Conservation (phyloP, 2,329 filamentous ascomycete species). For the Dichotomopilus funicola region DNA sequence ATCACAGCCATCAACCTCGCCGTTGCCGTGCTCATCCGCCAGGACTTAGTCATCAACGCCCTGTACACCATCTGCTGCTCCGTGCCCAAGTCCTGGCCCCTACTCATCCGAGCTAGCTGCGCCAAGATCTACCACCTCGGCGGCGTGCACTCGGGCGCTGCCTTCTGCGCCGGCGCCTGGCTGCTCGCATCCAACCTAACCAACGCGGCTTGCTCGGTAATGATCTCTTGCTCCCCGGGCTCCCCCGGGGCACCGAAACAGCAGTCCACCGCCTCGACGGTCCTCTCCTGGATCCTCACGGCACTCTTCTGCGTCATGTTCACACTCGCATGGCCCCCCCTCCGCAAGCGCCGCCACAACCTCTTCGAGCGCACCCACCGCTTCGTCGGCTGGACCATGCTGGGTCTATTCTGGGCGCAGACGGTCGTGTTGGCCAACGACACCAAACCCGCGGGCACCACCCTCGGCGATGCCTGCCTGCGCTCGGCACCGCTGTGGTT, state of each 20-base stretch:
- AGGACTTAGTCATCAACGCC: constrained; percentile 47
- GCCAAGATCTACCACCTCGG: constrained; percentile 50
- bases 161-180: constrained; percentile 43
- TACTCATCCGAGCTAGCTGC: constrained; percentile 38
- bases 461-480: constrained; percentile 33
- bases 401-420: constrained; percentile 56
- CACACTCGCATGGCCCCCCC: constrained; percentile 25
- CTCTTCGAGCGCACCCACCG: constrained; percentile 32
- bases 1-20: constrained; percentile 37
- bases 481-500: constrained; percentile 56
- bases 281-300: constrained; percentile 26
- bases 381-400: constrained; percentile 30
- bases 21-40: constrained; percentile 39
- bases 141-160: constrained; percentile 48
- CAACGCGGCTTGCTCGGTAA: no score
- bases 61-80: constrained; percentile 39
- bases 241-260: no score
- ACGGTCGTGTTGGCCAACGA: constrained; percentile 49
- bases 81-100: constrained; percentile 28
- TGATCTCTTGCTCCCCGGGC: constrained; percentile 25
- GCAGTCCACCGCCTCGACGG: no score
- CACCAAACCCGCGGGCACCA: constrained; percentile 26
- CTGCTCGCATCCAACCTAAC: constrained; percentile 28
- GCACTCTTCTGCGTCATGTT: constrained; percentile 26
- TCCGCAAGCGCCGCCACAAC: constrained; percentile 29